These are phyloP conservation scores for Coemansia sp. DNA, from an alignment of 192 early-diverging fungal genomes.

Conservation along the genomic window DNA sequence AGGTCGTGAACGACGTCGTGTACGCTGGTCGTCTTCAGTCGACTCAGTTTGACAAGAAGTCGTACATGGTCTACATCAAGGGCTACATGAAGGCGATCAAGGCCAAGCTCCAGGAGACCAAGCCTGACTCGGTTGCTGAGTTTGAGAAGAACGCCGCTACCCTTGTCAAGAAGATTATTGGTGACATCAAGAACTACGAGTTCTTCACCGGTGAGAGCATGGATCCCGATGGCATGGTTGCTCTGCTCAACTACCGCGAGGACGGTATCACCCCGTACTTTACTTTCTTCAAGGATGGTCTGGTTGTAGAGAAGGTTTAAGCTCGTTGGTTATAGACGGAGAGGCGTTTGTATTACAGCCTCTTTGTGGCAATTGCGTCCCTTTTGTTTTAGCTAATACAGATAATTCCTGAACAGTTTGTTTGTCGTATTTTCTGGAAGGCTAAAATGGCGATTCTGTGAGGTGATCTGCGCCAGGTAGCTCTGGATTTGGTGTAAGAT, in stretches of 20 bases:
- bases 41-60: conserved; percentile 89
- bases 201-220: conserved; percentile 87
- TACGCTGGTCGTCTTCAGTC: conserved; percentile 71
- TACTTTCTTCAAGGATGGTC: conserved; percentile 86
- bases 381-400: conserved; percentile 1
- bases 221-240: conserved; percentile 84
- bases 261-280: conserved; percentile 91
- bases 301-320: conserved; percentile 74
- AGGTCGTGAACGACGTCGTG: conserved; percentile 83
- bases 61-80: conserved; percentile 88
- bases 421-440: too few species aligned
- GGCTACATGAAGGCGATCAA: conserved; percentile 87
- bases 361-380: not conserved
- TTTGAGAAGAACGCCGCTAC: conserved; percentile 65
- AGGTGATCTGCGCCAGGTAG: too few species aligned
- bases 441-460: too few species aligned
- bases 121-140: conserved; percentile 59
- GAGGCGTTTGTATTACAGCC: not conserved
- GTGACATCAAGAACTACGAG: conserved; percentile 84
- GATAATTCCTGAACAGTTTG: not conserved
- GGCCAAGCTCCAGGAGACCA: conserved; percentile 58
- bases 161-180: conserved; percentile 78
- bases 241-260: conserved; percentile 92
- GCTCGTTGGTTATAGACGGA: not conserved
- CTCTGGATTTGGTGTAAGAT: too few species aligned